phyloP scores from a whole-genome alignment of 495 filamentous ascomycete species.

The Talaromyces proteolyticus region DNA sequence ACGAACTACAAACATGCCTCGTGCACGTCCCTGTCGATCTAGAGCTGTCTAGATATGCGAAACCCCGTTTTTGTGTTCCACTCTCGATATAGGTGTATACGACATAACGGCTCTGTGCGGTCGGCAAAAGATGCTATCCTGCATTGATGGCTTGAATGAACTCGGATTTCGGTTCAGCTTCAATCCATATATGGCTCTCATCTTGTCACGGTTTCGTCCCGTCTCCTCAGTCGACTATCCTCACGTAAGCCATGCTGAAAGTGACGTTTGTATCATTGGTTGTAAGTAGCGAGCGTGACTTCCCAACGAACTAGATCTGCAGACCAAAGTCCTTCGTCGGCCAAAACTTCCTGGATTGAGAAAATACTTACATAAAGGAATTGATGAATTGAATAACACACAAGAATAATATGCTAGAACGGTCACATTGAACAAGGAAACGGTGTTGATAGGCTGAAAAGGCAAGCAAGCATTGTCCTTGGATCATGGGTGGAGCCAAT shows the following conservation, averaged over 20 bases:
- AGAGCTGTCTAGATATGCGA: constrained; percentile 1
- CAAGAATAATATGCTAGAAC: not conserved
- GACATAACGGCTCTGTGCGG: not conserved
- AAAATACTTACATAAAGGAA: constrained; percentile 3
- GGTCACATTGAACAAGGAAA: not conserved
- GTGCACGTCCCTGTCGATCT: constrained; percentile 1
- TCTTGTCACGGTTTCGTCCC: not conserved
- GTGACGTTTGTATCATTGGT: not conserved
- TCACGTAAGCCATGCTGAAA: constrained; percentile 2
- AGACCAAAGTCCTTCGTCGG: constrained; percentile 1
- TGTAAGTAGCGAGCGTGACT: not conserved
- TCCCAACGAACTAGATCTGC: constrained; percentile 2
- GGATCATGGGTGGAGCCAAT: not conserved
- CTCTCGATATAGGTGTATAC: not conserved
- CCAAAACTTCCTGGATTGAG: constrained; percentile 1
- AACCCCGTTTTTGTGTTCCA: not conserved
- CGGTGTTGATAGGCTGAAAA: no score
- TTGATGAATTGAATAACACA: constrained; percentile 1
- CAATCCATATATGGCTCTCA: not conserved
- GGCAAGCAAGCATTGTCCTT: not conserved
- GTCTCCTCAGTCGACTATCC: not conserved
- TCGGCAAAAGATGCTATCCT: not conserved
- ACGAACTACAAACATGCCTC: not conserved
- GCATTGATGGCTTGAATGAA: constrained; percentile 1
- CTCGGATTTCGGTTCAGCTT: not conserved